Base-by-base conservation (phyloP, 139 green algal species). In the Chlorella sp. region DNA sequence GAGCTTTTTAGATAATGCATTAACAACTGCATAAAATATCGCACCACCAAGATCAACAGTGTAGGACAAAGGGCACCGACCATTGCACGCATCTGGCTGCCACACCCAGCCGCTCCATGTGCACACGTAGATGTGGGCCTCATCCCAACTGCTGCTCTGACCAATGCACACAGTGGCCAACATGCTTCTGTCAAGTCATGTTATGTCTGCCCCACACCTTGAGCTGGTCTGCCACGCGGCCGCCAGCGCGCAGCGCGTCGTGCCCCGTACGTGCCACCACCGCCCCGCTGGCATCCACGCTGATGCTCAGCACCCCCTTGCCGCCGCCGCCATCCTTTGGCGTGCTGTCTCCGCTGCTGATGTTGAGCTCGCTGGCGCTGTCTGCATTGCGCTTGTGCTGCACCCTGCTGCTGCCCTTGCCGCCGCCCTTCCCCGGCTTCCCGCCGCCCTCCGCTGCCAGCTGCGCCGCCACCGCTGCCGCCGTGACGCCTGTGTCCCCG, bases 161-260 rank as follows among this genome's bases (percentile, higher is more conserved):
- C 73, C 3, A 3, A 28, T 26, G 26, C 73, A 19, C 12, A 1
- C 12, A 80, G 9, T n/a, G n/a, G 34, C 73, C 30, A 28, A n/a
- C 73, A 48, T 19, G n/a, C n/a, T n/a, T n/a, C n/a, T n/a, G n/a
- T n/a, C n/a, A n/a, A n/a, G n/a, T n/a, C n/a, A 34, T 32, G 68
- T 1, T 1, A 76, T 26, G 32, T 26, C 21, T 34, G 24, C 14
- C 11, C 48, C 48, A 57, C 85, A 89, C 85, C 85, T 89, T 75
- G 5, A 89, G 48, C 3, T 69, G 40, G 57, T 90, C 79, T 1
- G 53, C 87, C 36, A 90, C n/a, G 60, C 87, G 87, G 61, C 87
- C 79, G 14, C 66, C 40, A 1, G 87, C 57, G 5, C 87, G 87
- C 42, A 87, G 80, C 26, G 39, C 79, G 21, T 53, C 40, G 37